Conservation (phyloP, 2,329 filamentous ascomycete genomes). For the Trichoderma simmonsii region DNA sequence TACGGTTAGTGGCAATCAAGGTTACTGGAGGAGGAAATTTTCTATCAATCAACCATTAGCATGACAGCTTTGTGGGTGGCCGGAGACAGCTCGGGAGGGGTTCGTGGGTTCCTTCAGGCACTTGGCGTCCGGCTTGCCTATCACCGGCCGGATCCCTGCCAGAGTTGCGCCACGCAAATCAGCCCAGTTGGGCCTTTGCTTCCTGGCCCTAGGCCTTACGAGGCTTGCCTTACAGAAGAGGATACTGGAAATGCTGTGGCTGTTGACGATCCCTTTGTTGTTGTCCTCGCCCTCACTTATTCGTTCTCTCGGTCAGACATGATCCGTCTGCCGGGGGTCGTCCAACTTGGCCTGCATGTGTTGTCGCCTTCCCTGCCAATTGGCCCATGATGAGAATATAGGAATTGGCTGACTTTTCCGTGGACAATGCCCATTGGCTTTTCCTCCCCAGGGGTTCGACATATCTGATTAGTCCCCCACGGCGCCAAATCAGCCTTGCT, state of each 20-base stretch:
- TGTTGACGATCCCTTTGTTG: neutral
- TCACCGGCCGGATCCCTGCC: conserved; percentile 2
- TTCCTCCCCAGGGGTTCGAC: neutral
- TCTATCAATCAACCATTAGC: conserved; percentile 7
- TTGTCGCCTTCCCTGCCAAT: neutral
- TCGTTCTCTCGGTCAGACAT: neutral
- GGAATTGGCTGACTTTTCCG: neutral
- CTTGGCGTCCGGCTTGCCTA: neutral
- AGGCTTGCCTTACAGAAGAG: neutral
- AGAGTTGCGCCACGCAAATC: neutral
- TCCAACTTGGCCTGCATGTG: neutral
- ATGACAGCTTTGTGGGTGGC: neutral
- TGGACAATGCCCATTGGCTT: neutral
- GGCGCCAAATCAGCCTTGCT: conserved; percentile 8
- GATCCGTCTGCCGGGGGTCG: neutral
- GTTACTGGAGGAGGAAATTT: neutral
- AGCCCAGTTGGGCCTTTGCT: neutral
- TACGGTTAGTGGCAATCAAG: neutral
- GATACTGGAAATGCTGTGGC: neutral
- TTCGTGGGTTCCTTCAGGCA: conserved; percentile 5
- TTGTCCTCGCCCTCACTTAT: neutral
- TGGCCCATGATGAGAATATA: neutral
- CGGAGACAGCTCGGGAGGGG: neutral
- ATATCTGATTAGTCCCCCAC: neutral
- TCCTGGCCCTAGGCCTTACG: neutral